Evolutionary conservation across 768 basidiomycete genomes (phyloP).

Genomic region (Serendipita sp.): DNA sequence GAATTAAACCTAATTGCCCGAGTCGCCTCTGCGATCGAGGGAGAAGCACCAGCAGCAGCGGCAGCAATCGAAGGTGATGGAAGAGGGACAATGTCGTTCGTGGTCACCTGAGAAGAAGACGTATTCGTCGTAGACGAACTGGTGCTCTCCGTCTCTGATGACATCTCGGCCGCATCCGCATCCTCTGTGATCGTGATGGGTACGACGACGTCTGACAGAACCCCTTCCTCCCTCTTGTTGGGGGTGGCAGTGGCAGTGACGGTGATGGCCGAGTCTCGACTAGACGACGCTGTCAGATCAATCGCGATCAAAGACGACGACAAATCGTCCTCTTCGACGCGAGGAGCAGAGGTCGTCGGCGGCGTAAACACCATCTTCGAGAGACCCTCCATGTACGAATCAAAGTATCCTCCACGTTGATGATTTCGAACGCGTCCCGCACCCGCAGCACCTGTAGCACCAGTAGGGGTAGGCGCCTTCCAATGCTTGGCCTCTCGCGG

Average conservation of each 20-base stretch:
- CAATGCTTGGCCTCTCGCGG: background rate
- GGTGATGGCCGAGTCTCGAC: background rate
- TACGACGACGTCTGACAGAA: background rate
- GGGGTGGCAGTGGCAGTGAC: background rate
- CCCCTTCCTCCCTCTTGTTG: background rate
- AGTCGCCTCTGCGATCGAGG: background rate
- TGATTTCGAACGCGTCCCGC: background rate
- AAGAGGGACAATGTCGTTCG: background rate
- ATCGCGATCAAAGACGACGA: too few relatives aligned
- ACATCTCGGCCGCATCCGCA: background rate
- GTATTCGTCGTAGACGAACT: background rate
- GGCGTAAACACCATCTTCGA: background rate
- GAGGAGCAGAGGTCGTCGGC: background rate
- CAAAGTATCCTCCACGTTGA: conserved; percentile 1
- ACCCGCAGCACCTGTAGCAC: background rate
- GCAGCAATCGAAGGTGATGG: background rate
- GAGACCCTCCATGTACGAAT: conserved; percentile 4
- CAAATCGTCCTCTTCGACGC: background rate
- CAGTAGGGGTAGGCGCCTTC: background rate
- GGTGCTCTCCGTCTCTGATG: conserved; percentile 2
- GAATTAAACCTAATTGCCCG: background rate
- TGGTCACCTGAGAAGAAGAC: background rate
- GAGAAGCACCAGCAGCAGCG: background rate
- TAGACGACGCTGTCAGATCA: background rate
- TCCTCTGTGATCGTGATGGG: conserved; percentile 3